A percentile compares a stretch with the other conserved stretches of the same genome.
Conservation (phyloP, 2,329 filamentous ascomycete genomes). For the Colletotrichum spaethianum region DNA sequence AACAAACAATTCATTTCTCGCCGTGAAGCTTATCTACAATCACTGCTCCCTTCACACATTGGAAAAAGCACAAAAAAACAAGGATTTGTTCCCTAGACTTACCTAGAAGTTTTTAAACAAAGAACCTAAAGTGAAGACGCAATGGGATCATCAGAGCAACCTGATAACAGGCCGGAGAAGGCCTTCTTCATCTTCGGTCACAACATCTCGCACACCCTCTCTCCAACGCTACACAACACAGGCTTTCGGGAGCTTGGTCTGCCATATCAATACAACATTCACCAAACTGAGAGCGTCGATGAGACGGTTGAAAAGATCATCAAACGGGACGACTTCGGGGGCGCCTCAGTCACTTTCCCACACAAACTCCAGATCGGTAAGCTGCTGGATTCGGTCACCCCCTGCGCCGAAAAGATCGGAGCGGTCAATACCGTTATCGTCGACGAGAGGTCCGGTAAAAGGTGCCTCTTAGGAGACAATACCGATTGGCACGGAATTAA, state of each 20-base stretch:
- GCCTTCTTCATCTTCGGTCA: constrained; percentile 25
- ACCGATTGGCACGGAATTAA: constrained; percentile 15
- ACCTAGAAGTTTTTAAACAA: no score
- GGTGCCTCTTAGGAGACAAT: not conserved
- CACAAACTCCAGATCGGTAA: constrained; percentile 16
- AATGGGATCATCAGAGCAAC: not conserved
- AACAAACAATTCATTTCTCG: no score
- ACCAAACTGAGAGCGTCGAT: constrained; percentile 22
- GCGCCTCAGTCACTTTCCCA: constrained; percentile 18
- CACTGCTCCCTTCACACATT: no score
- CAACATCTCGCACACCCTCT: constrained; percentile 22
- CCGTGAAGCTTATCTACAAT: no score
- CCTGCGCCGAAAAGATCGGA: constrained; percentile 8
- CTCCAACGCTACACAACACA: constrained; percentile 18
- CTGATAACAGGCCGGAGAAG: not conserved
- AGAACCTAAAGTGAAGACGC: no score
- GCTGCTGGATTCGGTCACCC: not conserved
- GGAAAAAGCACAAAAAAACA: no score
- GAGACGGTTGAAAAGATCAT: constrained; percentile 11
- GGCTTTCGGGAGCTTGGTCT: constrained; percentile 17
- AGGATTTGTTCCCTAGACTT: no score
- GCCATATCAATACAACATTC: constrained; percentile 16
- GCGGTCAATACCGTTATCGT: constrained; percentile 9
- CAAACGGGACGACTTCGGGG: not conserved
- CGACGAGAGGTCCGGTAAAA: not conserved